These are phyloP conservation scores for Suhomyces prunicola DNA, from an alignment of 805 yeast species.

Conservation along the genomic window DNA sequence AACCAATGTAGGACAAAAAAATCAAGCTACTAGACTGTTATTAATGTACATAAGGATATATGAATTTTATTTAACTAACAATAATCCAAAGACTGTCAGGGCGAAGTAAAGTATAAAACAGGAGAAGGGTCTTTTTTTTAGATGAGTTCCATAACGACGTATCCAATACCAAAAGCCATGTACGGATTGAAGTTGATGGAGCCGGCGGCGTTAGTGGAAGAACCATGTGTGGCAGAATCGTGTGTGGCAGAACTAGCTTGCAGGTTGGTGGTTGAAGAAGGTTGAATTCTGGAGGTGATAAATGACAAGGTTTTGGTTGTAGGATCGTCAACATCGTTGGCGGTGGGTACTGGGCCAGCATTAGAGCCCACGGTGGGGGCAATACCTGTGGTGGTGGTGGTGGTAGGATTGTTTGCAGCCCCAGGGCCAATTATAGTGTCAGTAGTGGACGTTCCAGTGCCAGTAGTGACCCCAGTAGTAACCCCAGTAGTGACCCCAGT, in stretches of 20 bases:
- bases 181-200: background rate
- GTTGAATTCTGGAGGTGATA: conserved; percentile 30
- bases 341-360: conserved; percentile 16
- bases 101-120: background rate
- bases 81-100: background rate
- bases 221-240: background rate
- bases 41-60: background rate
- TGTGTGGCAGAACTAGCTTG: background rate
- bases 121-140: background rate
- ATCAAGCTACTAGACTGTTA: too few species aligned
- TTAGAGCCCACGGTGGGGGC: conserved; percentile 5
- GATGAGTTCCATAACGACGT: background rate
- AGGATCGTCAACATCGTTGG: conserved; percentile 16
- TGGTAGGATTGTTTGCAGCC: conserved; percentile 11
- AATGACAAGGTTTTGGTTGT: conserved; percentile 23
- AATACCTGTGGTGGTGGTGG: conserved; percentile 8
- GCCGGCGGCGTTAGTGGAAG: background rate
- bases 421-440: conserved; percentile 11
- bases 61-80: background rate
- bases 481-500: conserved; percentile 11
- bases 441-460: conserved; percentile 9
- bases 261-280: conserved; percentile 13
- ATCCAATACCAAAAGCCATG: conserved; percentile 2
- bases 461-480: too few species aligned
- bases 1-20: too few species aligned